Base-by-base conservation (phyloP, 441 rosid genomes). In the Populus trichocarpa region DNA sequence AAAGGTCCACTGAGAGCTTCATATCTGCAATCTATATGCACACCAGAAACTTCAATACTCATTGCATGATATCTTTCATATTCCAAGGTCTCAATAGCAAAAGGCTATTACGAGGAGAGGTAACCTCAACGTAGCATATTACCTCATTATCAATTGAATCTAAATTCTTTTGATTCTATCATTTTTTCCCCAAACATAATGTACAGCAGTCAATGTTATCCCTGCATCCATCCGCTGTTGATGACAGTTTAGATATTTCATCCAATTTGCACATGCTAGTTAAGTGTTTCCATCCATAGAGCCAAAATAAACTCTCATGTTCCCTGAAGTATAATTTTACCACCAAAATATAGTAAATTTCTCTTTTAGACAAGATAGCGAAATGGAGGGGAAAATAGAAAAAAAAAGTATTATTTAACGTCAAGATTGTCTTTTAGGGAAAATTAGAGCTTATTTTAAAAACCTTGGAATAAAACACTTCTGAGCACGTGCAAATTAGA, bases 1-100 rank as follows among this genome's bases (percentile, higher is more conserved):
- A 83, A 82, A 86, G 81, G 75, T 91, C 93, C 66, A 88, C 84
- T 7, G 97, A 89, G 72, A 94, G 85, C 87, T 94, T 94, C 50
- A 94, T 89, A 77, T 94, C 97, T 25, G 93, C 68, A 66, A 96
- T 66, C 99, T 94, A 88, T 42, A 73, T 61, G 26, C 64, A 66
- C 61, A 53, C n/a, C 61, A 53, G 61, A 53, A 53, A 53, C 22
- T 53, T 53, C 2, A 53, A 16, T 53, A 53, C 61, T 53, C 8
- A 16, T 18, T 53, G 61, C 61, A 53, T 53, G 61, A 53, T 53
- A 53, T 53, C 61, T 53, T 53, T 53, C 61, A 53, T 16, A 53
- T 53, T 53, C 59, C 59, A 50, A 16, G 2, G 59, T 16, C n/a
- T 50, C n/a, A 5, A 18, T 5, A 50, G 59, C 57, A 14, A 46